Evolutionary conservation across 495 filamentous ascomycete species (phyloP), one percentile per base, ranked within the genome.

Genomic region (Hypomontagnella submonticulosa): DNA sequence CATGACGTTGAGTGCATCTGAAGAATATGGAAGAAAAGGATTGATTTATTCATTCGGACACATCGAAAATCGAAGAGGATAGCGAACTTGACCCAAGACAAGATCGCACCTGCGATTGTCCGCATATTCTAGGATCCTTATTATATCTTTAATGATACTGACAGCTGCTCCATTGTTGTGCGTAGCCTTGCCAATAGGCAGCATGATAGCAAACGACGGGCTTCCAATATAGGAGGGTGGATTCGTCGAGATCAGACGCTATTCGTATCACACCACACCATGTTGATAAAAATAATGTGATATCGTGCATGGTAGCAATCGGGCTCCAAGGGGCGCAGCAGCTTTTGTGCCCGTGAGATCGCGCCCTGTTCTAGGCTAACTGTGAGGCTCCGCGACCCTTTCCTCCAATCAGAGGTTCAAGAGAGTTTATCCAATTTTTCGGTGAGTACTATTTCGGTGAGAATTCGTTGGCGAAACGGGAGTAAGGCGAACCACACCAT

Each of bases 271-370:
- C 56, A 60, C 43, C 15, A 38, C n/a, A 33, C 6, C 32, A 18
- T 19, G 8, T 42, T 33, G 15, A 15, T 13, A 11, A 42, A 27
- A 19, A 44, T 34, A 52, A 18, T 19, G 49, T 57, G 64, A 55
- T 54, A 59, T 58, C 20, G 34, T 46, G 47, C 43, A 38, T 54
- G 7, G 36, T 55, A 16, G 23, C 11, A 43, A 30, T 63, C 34
- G 19, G 58, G 58, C 53, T 44, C 53, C 34, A 49, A 55, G 58
- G 36, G 64, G 64, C 64, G 64, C 64, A 67, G 64, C 52, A 12
- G 44, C 30, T 32, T 53, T 41, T 48, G 23, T 53, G 36, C 33
- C 11, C 20, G 36, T 54, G 41, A 46, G 30, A 53, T 18, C 5
- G 9, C 23, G 53, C 41, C 36, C 36, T 18, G 52, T n/a, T 7